Evolutionary conservation across 108 stramenopile genomes (phyloP), one percentile per base, ranked within the genome.

Genomic region (Aureococcus anophagefferens): DNA sequence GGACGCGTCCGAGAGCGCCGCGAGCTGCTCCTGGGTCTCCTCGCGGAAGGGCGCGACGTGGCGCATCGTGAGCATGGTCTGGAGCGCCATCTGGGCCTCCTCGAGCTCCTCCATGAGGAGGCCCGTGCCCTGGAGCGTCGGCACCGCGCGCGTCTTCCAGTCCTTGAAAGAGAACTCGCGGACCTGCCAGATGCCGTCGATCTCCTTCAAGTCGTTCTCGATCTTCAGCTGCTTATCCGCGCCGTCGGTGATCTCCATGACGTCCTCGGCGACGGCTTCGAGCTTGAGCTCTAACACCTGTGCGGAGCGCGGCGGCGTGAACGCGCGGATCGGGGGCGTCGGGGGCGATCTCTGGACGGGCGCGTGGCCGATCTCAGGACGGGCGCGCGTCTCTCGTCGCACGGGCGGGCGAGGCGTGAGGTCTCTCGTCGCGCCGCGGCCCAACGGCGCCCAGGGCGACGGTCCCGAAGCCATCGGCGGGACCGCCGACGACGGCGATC

Each of bases 201-300:
- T 89, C 68, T 94, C 93, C 66, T 80, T 72, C 18, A 94, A 72
- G 73, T 84, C 85, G 18, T 79, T 66, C 76, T 91, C 87, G 66
- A 94, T 94, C 74, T 89, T 90, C 14, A 88, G 77, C 76, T 94
- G 91, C 73, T 91, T 90, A 70, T 91, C 90, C 0, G 93, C 93
- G 28, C 90, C 89, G 74, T 94, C 90, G 28, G 90, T 91, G 15
- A 93, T 78, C 78, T 92, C 93, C 71, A 89, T 88, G 59, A 94
- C 87, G 14, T 93, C 86, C 46, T 94, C 86, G 45, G 66, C 68
- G 17, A 79, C 74, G 18, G 74, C 68, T 9, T 84, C 80, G 34
- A 89, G 75, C 64, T 87, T 72, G 30, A 83, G 77, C 11, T 86
- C 84, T 30, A 87, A 73, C n/a, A n/a, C n/a, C n/a, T n/a, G n/a